phyloP scores from a whole-genome alignment of 352 stramenopile genomes.

The Phytophthora macrochlamydospora region DNA sequence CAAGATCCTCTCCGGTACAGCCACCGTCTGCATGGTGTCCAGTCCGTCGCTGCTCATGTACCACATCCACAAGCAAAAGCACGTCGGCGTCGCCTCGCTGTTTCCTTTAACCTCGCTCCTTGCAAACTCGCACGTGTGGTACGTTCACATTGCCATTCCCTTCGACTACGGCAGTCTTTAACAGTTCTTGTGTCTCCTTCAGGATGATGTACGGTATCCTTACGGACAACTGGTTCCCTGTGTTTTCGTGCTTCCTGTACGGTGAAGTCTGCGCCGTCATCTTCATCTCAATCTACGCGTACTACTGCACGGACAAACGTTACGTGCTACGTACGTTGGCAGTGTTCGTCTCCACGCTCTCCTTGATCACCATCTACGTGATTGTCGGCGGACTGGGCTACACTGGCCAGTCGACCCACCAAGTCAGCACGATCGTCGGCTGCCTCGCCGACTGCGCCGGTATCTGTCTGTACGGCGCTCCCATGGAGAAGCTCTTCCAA shows the following conservation, averaged over 20 bases:
- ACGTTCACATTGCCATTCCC: slow-evolving; percentile 26
- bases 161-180: slow-evolving; percentile 26
- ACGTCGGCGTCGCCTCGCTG: slow-evolving; percentile 42
- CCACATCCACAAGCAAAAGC: slow-evolving; percentile 45
- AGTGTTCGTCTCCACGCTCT: slow-evolving; percentile 20
- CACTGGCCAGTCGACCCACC: slow-evolving; percentile 30
- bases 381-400: slow-evolving; percentile 40
- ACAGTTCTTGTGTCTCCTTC: slow-evolving; percentile 22
- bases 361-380: slow-evolving; percentile 43
- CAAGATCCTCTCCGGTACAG: slow-evolving; percentile 32
- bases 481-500: slow-evolving; percentile 45
- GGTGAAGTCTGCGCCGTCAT: slow-evolving; percentile 35
- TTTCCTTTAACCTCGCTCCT: slow-evolving; percentile 46
- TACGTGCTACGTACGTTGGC: slow-evolving; percentile 35
- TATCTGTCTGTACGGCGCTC: slow-evolving; percentile 45
- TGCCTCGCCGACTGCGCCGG: slow-evolving; percentile 34
- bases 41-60: slow-evolving; percentile 44
- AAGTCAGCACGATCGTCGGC: slow-evolving; percentile 32
- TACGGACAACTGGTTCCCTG: slow-evolving; percentile 45
- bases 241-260: slow-evolving; percentile 50
- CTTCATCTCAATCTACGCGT: slow-evolving; percentile 59
- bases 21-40: slow-evolving; percentile 45
- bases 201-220: slow-evolving; percentile 60
- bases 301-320: slow-evolving; percentile 47
- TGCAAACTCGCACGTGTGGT: slow-evolving; percentile 47